Evolutionary conservation across 345 rosid genomes (phyloP).

Genomic region (Aurinia saxatilis): DNA sequence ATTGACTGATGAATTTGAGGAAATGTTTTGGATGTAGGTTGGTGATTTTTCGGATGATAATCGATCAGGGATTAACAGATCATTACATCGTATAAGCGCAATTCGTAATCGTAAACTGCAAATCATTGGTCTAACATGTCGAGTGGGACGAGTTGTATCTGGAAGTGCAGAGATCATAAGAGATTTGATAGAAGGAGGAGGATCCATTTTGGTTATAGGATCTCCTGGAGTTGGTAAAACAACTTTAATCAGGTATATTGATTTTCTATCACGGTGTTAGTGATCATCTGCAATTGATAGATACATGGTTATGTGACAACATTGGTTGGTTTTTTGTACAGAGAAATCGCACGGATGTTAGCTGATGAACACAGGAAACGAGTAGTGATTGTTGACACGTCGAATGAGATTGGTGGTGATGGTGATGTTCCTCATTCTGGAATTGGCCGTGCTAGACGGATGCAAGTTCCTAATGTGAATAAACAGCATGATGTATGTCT

Average conservation of each 20-base stretch:
- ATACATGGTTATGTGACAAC: neutral
- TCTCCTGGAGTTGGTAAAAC: conserved; percentile 98
- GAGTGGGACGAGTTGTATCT: conserved; percentile 83
- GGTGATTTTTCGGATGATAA: conserved; percentile 96
- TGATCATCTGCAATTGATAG: neutral
- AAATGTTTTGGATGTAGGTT: conserved; percentile 39
- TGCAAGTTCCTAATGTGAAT: conserved; percentile 96
- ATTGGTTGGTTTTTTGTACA: conserved; percentile 20
- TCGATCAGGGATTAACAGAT: conserved; percentile 82
- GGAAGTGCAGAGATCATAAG: conserved; percentile 85
- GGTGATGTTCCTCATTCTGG: conserved; percentile 95
- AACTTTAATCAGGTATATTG: conserved; percentile 77
- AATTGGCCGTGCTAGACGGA: conserved; percentile 90
- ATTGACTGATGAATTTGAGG: neutral
- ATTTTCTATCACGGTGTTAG: neutral
- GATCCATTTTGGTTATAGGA: conserved; percentile 90
- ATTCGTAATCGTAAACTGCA: conserved; percentile 84
- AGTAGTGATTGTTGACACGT: conserved; percentile 80
- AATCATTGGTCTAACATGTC: conserved; percentile 88
- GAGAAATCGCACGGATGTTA: conserved; percentile 88
- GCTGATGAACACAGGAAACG: conserved; percentile 90
- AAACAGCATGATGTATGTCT: conserved; percentile 78
- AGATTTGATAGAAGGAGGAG: conserved; percentile 82
- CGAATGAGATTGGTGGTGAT: conserved; percentile 95
- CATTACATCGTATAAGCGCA: conserved; percentile 93